A percentile compares a stretch with the other conserved stretches of the same genome.
Conservation (phyloP, 2,329 filamentous ascomycete species). For the Cordyceps militaris region DNA sequence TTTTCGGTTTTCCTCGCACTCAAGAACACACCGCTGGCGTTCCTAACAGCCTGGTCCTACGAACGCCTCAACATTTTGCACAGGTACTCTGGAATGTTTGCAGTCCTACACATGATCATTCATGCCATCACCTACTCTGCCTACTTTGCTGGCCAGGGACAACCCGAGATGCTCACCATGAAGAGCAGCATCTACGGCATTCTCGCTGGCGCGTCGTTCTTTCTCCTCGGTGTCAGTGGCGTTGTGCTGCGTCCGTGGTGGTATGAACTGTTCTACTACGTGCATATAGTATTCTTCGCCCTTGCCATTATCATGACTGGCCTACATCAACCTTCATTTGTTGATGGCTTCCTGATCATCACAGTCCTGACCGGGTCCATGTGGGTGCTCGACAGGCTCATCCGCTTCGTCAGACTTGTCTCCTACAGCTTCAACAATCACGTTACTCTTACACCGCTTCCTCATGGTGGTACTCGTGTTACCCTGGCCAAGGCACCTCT, state of each 20-base stretch:
- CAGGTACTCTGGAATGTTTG: constrained; percentile 43
- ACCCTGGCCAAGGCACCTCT: constrained; percentile 42
- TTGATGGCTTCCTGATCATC: constrained; percentile 35
- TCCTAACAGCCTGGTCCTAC: constrained; percentile 48
- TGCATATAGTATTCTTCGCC: constrained; percentile 44
- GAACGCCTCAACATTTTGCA: constrained; percentile 53
- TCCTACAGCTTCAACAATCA: constrained; percentile 42
- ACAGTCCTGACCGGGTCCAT: constrained; percentile 36
- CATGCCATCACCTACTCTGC: constrained; percentile 39
- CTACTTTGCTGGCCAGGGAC: constrained; percentile 29
- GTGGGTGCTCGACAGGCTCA: constrained; percentile 44
- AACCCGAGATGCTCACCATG: constrained; percentile 27
- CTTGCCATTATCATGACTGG: constrained; percentile 40
- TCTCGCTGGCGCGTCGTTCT: constrained; percentile 38
- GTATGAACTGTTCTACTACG: constrained; percentile 51
- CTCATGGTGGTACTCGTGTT: constrained; percentile 48
- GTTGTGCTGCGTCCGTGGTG: constrained; percentile 36
- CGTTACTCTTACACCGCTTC: constrained; percentile 46
- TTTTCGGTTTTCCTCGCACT: constrained; percentile 48
- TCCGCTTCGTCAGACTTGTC: constrained; percentile 38
- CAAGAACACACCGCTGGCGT: constrained; percentile 51
- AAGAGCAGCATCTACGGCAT: constrained; percentile 40
- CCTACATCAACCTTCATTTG: constrained; percentile 44
- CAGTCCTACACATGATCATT: constrained; percentile 38
- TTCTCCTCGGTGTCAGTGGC: constrained; percentile 37